These are phyloP conservation scores for Rhizoclosmatium sp. DNA, from an alignment of 192 early-diverging fungal species.

Conservation along the genomic window DNA sequence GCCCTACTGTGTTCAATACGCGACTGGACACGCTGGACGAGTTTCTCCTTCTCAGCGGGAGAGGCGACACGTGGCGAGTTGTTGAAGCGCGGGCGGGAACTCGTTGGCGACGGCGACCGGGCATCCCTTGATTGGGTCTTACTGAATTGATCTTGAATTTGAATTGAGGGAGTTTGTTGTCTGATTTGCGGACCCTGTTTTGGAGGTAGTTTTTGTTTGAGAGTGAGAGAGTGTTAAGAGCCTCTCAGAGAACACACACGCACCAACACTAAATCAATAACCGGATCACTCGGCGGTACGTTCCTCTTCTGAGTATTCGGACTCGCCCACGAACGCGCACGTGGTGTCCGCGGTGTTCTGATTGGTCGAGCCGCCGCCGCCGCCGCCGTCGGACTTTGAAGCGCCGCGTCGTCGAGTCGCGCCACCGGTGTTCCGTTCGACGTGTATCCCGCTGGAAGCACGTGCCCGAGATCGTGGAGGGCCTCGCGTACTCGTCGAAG, in stretches of 20 bases:
- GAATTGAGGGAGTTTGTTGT: neutral
- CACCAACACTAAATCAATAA: constrained; percentile 21
- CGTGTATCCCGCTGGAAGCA: constrained; percentile 9
- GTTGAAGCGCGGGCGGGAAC: constrained; percentile 16
- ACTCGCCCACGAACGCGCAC: neutral
- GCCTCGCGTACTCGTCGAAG: constrained; percentile 1
- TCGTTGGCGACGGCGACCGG: neutral
- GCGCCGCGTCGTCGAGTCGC: neutral
- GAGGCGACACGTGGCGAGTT: constrained; percentile 20
- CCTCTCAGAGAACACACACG: too few relatives aligned
- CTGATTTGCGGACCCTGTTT: neutral
- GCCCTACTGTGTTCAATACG: neutral
- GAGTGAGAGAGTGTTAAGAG: too few relatives aligned
- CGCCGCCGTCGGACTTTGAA: neutral
- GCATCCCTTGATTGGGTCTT: neutral
- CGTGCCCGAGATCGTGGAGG: neutral
- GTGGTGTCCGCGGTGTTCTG: neutral
- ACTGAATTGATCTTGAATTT: neutral
- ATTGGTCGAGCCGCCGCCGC: neutral
- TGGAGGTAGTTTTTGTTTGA: too few relatives aligned
- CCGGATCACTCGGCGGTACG: neutral
- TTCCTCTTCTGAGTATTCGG: neutral
- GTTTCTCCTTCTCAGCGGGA: neutral
- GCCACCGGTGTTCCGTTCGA: neutral
- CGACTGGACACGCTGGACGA: neutral